Percentiles rank a stretch among this genome's conserved stretches.
phyloP scores from a whole-genome alignment of 495 filamentous ascomycete species.

The Neurospora discreta region DNA sequence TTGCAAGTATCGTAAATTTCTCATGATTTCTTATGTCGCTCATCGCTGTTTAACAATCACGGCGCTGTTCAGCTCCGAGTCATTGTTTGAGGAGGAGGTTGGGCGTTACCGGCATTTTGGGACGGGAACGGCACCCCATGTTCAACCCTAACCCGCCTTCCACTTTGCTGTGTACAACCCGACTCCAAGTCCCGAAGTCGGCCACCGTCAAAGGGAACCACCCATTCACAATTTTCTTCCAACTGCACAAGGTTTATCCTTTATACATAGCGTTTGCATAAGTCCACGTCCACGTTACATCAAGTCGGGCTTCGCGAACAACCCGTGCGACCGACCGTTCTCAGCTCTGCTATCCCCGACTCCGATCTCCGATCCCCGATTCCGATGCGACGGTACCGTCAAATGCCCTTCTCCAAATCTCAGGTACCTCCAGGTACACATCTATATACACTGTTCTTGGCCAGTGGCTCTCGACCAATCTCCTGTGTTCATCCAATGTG shows the following conservation, averaged over 20 bases:
- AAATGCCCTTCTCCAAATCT: not conserved
- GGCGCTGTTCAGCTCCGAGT: not conserved
- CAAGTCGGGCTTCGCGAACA: not conserved
- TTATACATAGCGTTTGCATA: not conserved
- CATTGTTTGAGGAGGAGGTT: not conserved
- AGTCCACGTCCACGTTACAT: not conserved
- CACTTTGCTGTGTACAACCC: not conserved
- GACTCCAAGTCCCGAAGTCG: not conserved
- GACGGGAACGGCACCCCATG: not conserved
- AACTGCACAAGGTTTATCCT: not conserved
- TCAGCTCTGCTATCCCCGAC: not conserved
- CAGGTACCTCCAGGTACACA: not conserved
- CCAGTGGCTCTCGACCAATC: not conserved
- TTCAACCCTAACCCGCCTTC: not conserved
- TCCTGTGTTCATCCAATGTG: not conserved
- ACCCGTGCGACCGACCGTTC: not conserved
- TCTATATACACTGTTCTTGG: not conserved
- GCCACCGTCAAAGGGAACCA: not conserved
- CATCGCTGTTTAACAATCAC: not conserved
- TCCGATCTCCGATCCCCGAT: not conserved
- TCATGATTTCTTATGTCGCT: not conserved
- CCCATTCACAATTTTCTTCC: not conserved
- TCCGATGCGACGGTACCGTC: not conserved
- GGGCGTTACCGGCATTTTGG: not conserved
- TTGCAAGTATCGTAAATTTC: not conserved